These are phyloP conservation scores for Penicillium maclennaniae DNA, from an alignment of 495 filamentous ascomycete species.

Conservation along the genomic window DNA sequence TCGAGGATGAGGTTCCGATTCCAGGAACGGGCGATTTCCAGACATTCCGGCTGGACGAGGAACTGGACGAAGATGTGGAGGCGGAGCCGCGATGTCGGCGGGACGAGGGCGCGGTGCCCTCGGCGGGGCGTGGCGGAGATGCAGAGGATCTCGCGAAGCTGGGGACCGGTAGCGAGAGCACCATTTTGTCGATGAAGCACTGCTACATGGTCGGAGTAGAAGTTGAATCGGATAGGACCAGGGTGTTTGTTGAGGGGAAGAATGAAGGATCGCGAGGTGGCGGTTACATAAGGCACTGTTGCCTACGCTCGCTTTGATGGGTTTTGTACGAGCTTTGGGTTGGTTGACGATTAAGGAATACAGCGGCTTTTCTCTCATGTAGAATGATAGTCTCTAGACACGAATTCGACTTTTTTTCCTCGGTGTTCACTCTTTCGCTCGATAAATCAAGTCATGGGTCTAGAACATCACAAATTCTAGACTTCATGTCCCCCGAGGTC, in stretches of 20 bases:
- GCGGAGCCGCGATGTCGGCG: slow-evolving; percentile 15
- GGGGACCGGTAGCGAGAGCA: slow-evolving; percentile 42
- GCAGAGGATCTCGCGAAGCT: slow-evolving; percentile 37
- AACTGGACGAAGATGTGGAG: slow-evolving; percentile 16
- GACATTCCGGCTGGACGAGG: slow-evolving; percentile 17
- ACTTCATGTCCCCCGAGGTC: neutral
- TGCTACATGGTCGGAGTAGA: slow-evolving; percentile 33
- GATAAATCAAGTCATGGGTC: neutral
- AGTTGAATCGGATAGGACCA: neutral
- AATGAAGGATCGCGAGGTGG: slow-evolving; percentile 5
- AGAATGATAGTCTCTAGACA: neutral
- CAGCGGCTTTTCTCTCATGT: neutral
- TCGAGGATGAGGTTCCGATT: slow-evolving; percentile 11
- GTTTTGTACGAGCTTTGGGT: neutral
- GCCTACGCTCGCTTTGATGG: neutral
- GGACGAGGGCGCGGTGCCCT: slow-evolving; percentile 16
- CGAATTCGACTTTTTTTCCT: neutral
- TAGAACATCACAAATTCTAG: neutral
- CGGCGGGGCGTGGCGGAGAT: slow-evolving; percentile 29
- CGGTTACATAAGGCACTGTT: slow-evolving; percentile 15
- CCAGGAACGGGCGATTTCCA: slow-evolving; percentile 11
- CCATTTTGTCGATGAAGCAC: slow-evolving; percentile 27
- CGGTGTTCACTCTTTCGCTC: neutral
- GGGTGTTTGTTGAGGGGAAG: slow-evolving; percentile 1
- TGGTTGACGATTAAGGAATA: neutral